Conservation (phyloP, 768 basidiomycete species). For the Mycena albidolilacea region DNA sequence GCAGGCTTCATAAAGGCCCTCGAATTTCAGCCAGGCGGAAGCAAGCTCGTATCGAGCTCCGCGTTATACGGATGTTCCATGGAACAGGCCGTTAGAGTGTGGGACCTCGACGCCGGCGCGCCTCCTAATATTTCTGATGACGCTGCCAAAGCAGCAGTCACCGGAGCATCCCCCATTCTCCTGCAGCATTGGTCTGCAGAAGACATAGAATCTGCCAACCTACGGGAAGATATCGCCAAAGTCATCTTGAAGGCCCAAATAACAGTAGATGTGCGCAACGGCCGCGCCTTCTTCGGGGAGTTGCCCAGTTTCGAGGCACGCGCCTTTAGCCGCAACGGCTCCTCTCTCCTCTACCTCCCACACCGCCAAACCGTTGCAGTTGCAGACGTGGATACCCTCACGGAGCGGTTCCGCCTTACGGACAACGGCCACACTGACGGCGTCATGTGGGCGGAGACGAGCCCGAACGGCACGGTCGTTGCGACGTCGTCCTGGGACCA, state of each 20-base stretch:
- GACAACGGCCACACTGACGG: slow-evolving; percentile 34
- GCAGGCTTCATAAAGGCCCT: slow-evolving; percentile 1
- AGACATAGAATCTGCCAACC: slow-evolving; percentile 14
- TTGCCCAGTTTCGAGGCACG: slow-evolving; percentile 3
- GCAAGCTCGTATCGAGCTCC: slow-evolving; percentile 18
- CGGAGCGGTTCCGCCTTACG: slow-evolving; percentile 24
- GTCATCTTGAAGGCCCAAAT: slow-evolving; percentile 2
- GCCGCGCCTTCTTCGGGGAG: slow-evolving; percentile 12
- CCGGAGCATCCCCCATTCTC: slow-evolving; percentile 12
- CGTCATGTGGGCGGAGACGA: slow-evolving; percentile 17
- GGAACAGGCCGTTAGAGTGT: slow-evolving; percentile 11
- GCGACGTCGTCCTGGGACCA: slow-evolving; percentile 5
- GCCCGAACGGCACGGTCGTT: slow-evolving; percentile 31
- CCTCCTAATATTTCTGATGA: not conserved
- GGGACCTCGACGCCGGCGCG: slow-evolving; percentile 10
- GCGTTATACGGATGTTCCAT: not conserved
- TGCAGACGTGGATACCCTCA: slow-evolving; percentile 8
- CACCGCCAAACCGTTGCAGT: slow-evolving; percentile 12
- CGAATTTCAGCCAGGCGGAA: slow-evolving; percentile 24
- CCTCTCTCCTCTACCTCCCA: slow-evolving; percentile 13
- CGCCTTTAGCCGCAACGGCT: slow-evolving; percentile 33
- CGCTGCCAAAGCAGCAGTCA: slow-evolving; percentile 8
- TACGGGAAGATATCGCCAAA: slow-evolving; percentile 1
- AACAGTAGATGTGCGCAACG: slow-evolving; percentile 16
- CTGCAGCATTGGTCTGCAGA: slow-evolving; percentile 14